Conservation (phyloP, 257 asterid genomes). For the Ilex aquifolium region DNA sequence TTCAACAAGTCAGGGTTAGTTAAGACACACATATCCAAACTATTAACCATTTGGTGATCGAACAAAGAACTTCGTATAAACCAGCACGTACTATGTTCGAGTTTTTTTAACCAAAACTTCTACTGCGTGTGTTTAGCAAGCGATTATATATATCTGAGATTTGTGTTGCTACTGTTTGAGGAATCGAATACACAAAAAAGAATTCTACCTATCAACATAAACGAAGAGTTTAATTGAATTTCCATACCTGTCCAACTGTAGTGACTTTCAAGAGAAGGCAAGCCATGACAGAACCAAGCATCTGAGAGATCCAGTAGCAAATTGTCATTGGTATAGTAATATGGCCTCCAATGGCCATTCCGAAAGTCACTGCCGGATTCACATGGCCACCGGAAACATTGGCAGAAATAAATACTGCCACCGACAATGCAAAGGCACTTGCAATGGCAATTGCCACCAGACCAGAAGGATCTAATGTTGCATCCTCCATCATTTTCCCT, state of each 20-base stretch:
- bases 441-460: constrained; percentile 53
- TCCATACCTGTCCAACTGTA: constrained; percentile 45
- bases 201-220: neutral
- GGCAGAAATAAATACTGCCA: constrained; percentile 51
- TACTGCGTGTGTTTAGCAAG: too few relatives aligned
- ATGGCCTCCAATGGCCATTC: constrained; percentile 74
- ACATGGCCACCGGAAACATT: constrained; percentile 82
- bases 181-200: too few relatives aligned
- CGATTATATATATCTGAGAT: too few relatives aligned
- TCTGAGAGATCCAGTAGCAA: constrained; percentile 59
- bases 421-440: constrained; percentile 51
- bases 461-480: constrained; percentile 33
- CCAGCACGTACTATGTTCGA: too few relatives aligned
- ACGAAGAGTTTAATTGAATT: too few relatives aligned
- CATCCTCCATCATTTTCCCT: constrained; percentile 45
- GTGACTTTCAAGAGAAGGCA: constrained; percentile 50
- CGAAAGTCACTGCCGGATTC: constrained; percentile 87
- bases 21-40: neutral
- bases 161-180: too few relatives aligned
- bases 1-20: neutral
- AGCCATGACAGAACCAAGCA: constrained; percentile 63
- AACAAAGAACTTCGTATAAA: too few relatives aligned
- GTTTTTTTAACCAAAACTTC: too few relatives aligned
- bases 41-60: too few relatives aligned
- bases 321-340: constrained; percentile 53